Percentiles rank a stretch among this genome's conserved stretches.
phyloP scores from a whole-genome alignment of 148 eudicot genomes.

The Persicaria tinctoria region DNA sequence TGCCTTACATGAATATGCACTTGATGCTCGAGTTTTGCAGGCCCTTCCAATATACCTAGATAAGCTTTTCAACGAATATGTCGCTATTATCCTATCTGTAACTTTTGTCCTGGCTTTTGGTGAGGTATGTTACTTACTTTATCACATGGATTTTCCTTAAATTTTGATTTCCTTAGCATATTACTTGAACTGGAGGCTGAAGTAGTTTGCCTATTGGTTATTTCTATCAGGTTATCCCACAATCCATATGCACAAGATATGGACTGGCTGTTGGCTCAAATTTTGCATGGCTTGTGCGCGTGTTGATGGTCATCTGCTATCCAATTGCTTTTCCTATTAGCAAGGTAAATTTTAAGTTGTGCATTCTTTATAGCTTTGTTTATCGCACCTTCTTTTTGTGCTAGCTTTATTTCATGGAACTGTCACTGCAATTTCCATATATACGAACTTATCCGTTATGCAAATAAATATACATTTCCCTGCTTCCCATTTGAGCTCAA shows the following conservation, averaged over 20 bases:
- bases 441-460: background rate
- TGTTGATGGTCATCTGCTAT: conserved; percentile 78
- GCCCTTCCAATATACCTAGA: conserved; percentile 89
- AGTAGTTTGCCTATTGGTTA: background rate
- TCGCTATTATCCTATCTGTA: conserved; percentile 80
- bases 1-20: background rate
- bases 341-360: conserved; percentile 39
- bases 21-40: conserved; percentile 28
- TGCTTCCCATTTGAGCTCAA: background rate
- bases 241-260: conserved; percentile 86
- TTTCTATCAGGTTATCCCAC: conserved; percentile 69
- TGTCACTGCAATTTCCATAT: background rate
- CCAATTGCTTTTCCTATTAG: conserved; percentile 88
- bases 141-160: background rate
- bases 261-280: conserved; percentile 95
- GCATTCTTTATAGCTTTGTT: background rate
- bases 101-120: conserved; percentile 91
- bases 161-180: background rate
- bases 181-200: background rate
- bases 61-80: conserved; percentile 65
- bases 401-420: background rate
- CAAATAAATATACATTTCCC: background rate
- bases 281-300: conserved; percentile 78
- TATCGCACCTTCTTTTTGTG: background rate
- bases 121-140: conserved; percentile 42